Evolutionary conservation across 495 filamentous ascomycete genomes (phyloP).

Genomic region (Podospora pseudoanserina): DNA sequence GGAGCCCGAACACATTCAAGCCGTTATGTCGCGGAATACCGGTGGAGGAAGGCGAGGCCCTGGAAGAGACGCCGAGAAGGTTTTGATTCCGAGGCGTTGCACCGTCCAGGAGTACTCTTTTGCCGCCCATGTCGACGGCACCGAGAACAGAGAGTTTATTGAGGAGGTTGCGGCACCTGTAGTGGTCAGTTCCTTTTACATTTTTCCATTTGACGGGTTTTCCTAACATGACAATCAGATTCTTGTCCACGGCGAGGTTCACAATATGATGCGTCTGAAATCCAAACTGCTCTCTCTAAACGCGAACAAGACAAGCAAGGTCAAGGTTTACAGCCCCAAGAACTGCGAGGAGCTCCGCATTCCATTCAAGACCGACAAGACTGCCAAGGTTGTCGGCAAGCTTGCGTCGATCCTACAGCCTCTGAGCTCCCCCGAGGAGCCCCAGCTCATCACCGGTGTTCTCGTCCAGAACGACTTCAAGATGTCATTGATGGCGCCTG

Average conservation of each 20-base stretch:
- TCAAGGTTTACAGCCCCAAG: constrained; percentile 86
- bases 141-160: constrained; percentile 91
- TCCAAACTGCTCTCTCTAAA: constrained; percentile 91
- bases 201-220: background rate
- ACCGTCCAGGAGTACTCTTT: constrained; percentile 91
- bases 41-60: constrained; percentile 53
- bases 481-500: constrained; percentile 90
- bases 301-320: constrained; percentile 67
- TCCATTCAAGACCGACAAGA: constrained; percentile 92
- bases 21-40: constrained; percentile 73
- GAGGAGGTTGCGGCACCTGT: constrained; percentile 87
- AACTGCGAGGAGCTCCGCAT: constrained; percentile 96
- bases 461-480: constrained; percentile 97
- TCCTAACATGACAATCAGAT: constrained; percentile 54
- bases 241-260: constrained; percentile 92
- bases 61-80: constrained; percentile 64
- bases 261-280: constrained; percentile 97
- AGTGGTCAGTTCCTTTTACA: constrained; percentile 60
- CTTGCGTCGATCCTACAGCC: constrained; percentile 77
- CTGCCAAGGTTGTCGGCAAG: constrained; percentile 93
- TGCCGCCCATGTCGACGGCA: constrained; percentile 95
- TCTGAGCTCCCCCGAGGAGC: constrained; percentile 26
- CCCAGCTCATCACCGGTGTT: constrained; percentile 74
- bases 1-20: constrained; percentile 88
- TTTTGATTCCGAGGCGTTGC: constrained; percentile 89